A percentile compares a stretch with the other conserved stretches of the same genome.
Evolutionary conservation across 2,329 filamentous ascomycete genomes (phyloP).

Genomic region (Aspergillus brunneoviolaceus): DNA sequence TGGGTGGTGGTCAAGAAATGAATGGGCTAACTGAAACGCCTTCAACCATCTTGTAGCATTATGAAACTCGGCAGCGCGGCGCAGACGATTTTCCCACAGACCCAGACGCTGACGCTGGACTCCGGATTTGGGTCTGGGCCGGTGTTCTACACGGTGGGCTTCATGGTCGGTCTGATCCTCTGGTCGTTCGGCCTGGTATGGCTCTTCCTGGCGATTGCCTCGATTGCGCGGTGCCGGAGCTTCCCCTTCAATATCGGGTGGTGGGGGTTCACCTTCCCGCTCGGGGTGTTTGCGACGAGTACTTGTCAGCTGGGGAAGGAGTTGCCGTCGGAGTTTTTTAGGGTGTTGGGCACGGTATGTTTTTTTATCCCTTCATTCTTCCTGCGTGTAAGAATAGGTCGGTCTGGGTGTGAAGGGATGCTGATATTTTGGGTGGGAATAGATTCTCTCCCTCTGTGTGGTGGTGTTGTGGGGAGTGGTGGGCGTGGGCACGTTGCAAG

Average conservation of each 20-base stretch:
- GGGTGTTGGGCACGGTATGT: constrained; percentile 51
- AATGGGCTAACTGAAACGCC: no score
- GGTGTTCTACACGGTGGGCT: constrained; percentile 37
- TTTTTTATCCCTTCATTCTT: no score
- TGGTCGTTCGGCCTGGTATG: constrained; percentile 44
- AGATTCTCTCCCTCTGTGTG: constrained; percentile 53
- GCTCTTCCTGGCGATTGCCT: constrained; percentile 41
- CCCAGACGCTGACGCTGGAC: constrained; percentile 34
- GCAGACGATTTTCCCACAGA: constrained; percentile 34
- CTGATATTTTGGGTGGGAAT: background rate
- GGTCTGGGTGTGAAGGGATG: background rate
- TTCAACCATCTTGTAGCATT: constrained; percentile 28
- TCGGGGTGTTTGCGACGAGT: constrained; percentile 56
- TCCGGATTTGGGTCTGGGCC: constrained; percentile 27
- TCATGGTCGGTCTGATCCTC: constrained; percentile 38
- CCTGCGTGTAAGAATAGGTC: constrained; percentile 22
- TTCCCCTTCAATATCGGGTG: constrained; percentile 64
- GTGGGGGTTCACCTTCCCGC: constrained; percentile 62
- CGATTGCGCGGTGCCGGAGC: constrained; percentile 32
- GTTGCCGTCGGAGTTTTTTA: constrained; percentile 57
- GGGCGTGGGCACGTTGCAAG: constrained; percentile 49
- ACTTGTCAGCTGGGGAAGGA: constrained; percentile 48
- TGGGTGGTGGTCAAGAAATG: no score
- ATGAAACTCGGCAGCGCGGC: constrained; percentile 54
- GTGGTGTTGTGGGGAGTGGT: constrained; percentile 59